These are phyloP conservation scores for Fusarium gaditjirri DNA, from an alignment of 2,329 filamentous ascomycete species.

Conservation along the genomic window DNA sequence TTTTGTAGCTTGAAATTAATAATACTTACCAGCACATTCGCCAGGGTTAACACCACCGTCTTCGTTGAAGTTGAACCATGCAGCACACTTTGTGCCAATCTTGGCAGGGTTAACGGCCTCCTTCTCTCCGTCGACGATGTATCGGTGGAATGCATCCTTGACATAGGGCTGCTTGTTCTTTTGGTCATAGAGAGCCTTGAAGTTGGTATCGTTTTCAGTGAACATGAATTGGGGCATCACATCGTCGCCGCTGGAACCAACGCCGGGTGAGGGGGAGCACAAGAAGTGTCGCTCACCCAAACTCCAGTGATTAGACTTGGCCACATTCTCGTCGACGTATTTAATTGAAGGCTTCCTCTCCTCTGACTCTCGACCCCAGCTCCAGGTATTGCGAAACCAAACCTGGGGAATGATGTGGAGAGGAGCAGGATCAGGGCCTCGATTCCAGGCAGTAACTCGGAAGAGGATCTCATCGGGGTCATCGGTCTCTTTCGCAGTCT, in stretches of 20 bases:
- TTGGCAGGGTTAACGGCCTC: conserved; percentile 82
- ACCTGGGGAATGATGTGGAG: conserved; percentile 94
- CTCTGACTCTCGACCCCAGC: conserved; percentile 83
- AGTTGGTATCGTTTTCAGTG: conserved; percentile 96
- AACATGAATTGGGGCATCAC: conserved; percentile 87
- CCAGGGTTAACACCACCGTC: conserved; percentile 87
- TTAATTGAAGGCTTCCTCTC: conserved; percentile 84
- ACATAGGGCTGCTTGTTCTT: conserved; percentile 86
- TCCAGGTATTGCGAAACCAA: conserved; percentile 98
- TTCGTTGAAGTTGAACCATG: conserved; percentile 93
- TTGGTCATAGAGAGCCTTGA: conserved; percentile 77
- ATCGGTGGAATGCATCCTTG: conserved; percentile 93
- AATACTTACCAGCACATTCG: conserved; percentile 81
- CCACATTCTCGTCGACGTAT: conserved; percentile 72
- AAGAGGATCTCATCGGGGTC: conserved; percentile 93
- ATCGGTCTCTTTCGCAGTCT: conserved; percentile 93
- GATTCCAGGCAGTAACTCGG: conserved; percentile 95
- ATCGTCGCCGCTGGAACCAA: conserved; percentile 81
- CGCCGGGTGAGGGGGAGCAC: conserved; percentile 89
- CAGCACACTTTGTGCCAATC: conserved; percentile 87
- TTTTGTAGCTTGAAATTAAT: conserved; percentile 50
- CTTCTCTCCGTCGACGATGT: conserved; percentile 85
- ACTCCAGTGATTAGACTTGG: conserved; percentile 80
- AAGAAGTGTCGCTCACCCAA: conserved; percentile 86
- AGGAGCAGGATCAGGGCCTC: conserved; percentile 88